A percentile compares a stretch with the other conserved stretches of the same genome.
Evolutionary conservation across 257 asterid species (phyloP).

Genomic region (Lycium ferocissimum): DNA sequence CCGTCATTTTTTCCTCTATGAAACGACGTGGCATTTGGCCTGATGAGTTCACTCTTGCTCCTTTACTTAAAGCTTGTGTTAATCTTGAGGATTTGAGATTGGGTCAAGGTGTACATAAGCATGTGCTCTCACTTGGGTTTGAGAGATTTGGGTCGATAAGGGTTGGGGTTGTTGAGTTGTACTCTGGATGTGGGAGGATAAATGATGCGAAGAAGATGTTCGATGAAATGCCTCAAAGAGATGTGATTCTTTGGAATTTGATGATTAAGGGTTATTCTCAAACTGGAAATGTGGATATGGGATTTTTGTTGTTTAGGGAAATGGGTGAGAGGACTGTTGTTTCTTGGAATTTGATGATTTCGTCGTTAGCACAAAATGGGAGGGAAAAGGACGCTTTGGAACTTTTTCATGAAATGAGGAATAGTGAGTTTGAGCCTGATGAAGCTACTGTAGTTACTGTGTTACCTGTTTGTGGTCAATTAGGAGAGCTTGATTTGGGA

Average conservation of each 20-base stretch:
- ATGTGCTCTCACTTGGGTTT: slow-evolving; percentile 49
- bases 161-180: slow-evolving; percentile 48
- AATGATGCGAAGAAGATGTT: slow-evolving; percentile 47
- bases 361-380: slow-evolving; percentile 44
- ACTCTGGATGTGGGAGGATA: slow-evolving; percentile 39
- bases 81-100: slow-evolving; percentile 38
- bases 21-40: slow-evolving; percentile 52
- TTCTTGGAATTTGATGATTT: slow-evolving; percentile 57
- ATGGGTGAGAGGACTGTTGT: slow-evolving; percentile 51
- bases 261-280: slow-evolving; percentile 51
- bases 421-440: slow-evolving; percentile 46
- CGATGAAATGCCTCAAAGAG: slow-evolving; percentile 51
- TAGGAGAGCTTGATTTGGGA: slow-evolving; percentile 46
- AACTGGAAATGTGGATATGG: slow-evolving; percentile 43
- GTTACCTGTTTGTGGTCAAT: slow-evolving; percentile 49
- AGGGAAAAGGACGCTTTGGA: slow-evolving; percentile 45
- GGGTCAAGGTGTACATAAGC: slow-evolving; percentile 45
- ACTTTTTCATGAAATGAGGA: slow-evolving; percentile 46
- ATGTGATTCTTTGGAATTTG: slow-evolving; percentile 57
- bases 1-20: slow-evolving; percentile 40
- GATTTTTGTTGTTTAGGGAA: slow-evolving; percentile 44
- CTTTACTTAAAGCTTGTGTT: slow-evolving; percentile 51
- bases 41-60: slow-evolving; percentile 50
- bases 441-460: slow-evolving; percentile 52
- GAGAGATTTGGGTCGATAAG: slow-evolving; percentile 43